Evolutionary conservation across 2,329 filamentous ascomycete species (phyloP).

Genomic region (Lasiodiplodia hormozganensis): DNA sequence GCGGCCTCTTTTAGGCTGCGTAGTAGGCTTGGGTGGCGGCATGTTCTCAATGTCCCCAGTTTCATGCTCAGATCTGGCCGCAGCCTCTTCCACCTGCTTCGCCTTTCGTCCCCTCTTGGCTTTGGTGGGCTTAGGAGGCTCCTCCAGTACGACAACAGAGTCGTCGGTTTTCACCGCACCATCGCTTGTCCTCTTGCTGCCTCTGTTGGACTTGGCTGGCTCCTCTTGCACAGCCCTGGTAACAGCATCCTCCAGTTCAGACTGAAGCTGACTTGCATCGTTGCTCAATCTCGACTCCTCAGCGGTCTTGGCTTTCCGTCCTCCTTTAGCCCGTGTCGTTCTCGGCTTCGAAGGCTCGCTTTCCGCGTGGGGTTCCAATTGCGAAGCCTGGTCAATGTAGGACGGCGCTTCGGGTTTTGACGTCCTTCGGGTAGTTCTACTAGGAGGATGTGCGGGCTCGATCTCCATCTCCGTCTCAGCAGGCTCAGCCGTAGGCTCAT

Average conservation of each 20-base stretch:
- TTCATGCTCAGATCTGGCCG: neutral
- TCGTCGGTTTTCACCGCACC: conserved; percentile 39
- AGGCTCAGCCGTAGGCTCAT: conserved; percentile 1
- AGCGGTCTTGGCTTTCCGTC: conserved; percentile 9
- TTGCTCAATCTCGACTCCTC: conserved; percentile 22
- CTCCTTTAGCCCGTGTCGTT: conserved; percentile 10
- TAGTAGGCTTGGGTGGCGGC: conserved; percentile 30
- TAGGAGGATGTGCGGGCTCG: neutral
- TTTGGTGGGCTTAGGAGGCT: conserved; percentile 27
- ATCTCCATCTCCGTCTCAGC: conserved; percentile 3
- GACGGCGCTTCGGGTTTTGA: conserved; percentile 12
- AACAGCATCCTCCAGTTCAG: conserved; percentile 34
- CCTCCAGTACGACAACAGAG: conserved; percentile 33
- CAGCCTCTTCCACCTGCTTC: conserved; percentile 30
- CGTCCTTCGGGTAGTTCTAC: neutral
- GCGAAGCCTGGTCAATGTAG: conserved; percentile 2
- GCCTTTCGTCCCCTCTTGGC: conserved; percentile 30
- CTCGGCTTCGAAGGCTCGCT: conserved; percentile 5
- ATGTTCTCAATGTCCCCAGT: neutral
- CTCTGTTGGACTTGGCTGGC: conserved; percentile 36
- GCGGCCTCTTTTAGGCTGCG: conserved; percentile 33
- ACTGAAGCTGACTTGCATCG: conserved; percentile 38
- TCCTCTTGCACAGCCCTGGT: conserved; percentile 25
- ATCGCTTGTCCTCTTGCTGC: conserved; percentile 49
- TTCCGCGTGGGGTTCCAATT: neutral